A percentile compares a stretch with the other conserved stretches of the same genome.
Evolutionary conservation across 2,329 filamentous ascomycete genomes (phyloP).

Genomic region (Xylaria sp.): DNA sequence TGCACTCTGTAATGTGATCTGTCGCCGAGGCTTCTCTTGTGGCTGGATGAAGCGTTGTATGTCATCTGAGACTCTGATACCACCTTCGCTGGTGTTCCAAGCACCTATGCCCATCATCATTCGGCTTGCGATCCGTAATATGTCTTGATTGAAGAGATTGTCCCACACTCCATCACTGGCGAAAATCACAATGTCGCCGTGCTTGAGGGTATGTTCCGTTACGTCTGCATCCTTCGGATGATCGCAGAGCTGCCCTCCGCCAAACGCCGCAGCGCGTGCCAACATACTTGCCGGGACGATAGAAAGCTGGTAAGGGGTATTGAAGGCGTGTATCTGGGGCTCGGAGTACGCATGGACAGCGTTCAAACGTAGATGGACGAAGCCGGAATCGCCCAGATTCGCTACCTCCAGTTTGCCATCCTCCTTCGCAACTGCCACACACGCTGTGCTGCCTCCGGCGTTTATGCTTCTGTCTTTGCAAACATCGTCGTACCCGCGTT

Average conservation of each 20-base stretch:
- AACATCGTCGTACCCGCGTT: conserved; percentile 77
- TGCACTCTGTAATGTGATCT: conserved; percentile 63
- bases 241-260: conserved; percentile 75
- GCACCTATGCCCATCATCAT: conserved; percentile 70
- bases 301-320: conserved; percentile 92
- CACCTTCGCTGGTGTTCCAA: conserved; percentile 61
- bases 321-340: conserved; percentile 93
- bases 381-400: conserved; percentile 93
- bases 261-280: conserved; percentile 75
- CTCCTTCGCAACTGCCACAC: conserved; percentile 69
- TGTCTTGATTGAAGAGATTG: conserved; percentile 87
- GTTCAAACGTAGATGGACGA: conserved; percentile 78
- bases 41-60: conserved; percentile 48
- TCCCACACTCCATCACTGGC: conserved; percentile 96
- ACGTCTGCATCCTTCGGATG: conserved; percentile 78
- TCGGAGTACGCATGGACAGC: conserved; percentile 77
- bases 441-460: conserved; percentile 88
- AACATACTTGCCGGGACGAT: conserved; percentile 77
- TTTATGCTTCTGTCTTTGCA: conserved; percentile 65
- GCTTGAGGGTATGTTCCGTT: conserved; percentile 67
- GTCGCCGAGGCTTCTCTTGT: conserved; percentile 23
- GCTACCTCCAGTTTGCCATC: conserved; percentile 78
- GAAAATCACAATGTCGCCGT: conserved; percentile 90
- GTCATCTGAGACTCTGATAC: conserved; percentile 58
- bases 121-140: conserved; percentile 71